Conservation (phyloP, 2,329 filamentous ascomycete species). For the Colletotrichum paranaense region DNA sequence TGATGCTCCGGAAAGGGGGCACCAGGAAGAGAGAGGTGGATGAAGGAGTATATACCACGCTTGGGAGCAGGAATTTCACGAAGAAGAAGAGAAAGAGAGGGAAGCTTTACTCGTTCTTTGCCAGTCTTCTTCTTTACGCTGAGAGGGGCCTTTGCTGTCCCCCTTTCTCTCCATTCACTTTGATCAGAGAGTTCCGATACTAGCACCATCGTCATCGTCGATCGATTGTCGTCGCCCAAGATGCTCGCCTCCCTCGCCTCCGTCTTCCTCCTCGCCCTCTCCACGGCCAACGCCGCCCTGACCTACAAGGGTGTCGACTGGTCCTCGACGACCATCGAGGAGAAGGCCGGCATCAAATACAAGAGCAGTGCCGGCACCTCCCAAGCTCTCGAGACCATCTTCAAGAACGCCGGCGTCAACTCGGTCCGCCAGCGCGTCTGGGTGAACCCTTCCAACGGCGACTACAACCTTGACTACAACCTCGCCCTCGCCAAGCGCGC, state of each 20-base stretch:
- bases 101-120: not conserved
- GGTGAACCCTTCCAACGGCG: slow-evolving; percentile 74
- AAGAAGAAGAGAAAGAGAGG: no score
- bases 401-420: slow-evolving; percentile 72
- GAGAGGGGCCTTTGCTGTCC: not conserved
- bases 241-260: slow-evolving; percentile 34
- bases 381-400: slow-evolving; percentile 71
- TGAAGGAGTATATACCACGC: slow-evolving; percentile 1
- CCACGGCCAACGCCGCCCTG: slow-evolving; percentile 56
- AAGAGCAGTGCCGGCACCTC: slow-evolving; percentile 64
- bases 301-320: slow-evolving; percentile 77
- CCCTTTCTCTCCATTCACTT: not conserved
- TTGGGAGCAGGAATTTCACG: not conserved
- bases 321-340: slow-evolving; percentile 74
- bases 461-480: slow-evolving; percentile 78
- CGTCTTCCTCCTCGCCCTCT: slow-evolving; percentile 29
- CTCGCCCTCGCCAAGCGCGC: slow-evolving; percentile 74
- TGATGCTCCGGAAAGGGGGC: not conserved
- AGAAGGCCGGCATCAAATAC: slow-evolving; percentile 70
- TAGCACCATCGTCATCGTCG: not conserved
- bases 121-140: not conserved
- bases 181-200: not conserved
- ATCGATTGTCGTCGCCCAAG: slow-evolving; percentile 8
- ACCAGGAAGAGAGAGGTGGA: not conserved
- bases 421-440: slow-evolving; percentile 78